Evolutionary conservation across 2,329 filamentous ascomycete genomes (phyloP).

Genomic region (Trichoderma aggressivum): DNA sequence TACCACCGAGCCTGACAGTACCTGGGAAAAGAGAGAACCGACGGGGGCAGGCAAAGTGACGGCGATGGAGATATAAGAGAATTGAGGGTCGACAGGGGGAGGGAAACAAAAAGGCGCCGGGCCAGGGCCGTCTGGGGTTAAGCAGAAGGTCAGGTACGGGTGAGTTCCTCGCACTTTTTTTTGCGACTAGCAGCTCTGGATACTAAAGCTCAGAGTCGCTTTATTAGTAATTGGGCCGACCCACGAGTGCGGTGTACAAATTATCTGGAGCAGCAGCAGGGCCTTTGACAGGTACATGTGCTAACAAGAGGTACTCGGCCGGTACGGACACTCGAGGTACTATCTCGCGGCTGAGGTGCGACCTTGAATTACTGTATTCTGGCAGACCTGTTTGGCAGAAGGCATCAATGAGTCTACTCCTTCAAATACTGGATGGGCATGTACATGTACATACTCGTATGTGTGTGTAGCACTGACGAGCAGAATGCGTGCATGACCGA

Average conservation of each 20-base stretch:
- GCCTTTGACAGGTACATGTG: not conserved
- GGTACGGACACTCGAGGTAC: not conserved
- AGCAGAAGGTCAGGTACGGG: constrained; percentile 11
- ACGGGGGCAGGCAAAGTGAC: constrained; percentile 14
- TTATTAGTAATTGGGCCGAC: constrained; percentile 6
- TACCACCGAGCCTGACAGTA: not conserved
- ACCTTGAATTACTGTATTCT: not conserved
- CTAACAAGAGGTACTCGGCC: not conserved
- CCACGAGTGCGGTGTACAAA: constrained; percentile 3
- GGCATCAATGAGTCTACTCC: not conserved
- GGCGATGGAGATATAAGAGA: constrained; percentile 15
- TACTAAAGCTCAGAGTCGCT: not conserved
- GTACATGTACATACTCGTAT: not conserved
- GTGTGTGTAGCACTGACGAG: not conserved
- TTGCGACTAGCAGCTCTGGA: not conserved
- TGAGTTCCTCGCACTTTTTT: not conserved
- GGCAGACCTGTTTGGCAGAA: not conserved
- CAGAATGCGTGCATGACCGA: not conserved
- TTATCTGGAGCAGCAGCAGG: not conserved
- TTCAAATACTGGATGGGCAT: not conserved
- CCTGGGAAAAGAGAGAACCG: constrained; percentile 7
- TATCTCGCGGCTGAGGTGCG: not conserved
- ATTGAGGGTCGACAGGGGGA: constrained; percentile 3
- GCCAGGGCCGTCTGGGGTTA: constrained; percentile 15
- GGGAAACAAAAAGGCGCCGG: not conserved